Evolutionary conservation across 176 grass and related monocot species (phyloP).

Genomic region (Musa schizocarpa): DNA sequence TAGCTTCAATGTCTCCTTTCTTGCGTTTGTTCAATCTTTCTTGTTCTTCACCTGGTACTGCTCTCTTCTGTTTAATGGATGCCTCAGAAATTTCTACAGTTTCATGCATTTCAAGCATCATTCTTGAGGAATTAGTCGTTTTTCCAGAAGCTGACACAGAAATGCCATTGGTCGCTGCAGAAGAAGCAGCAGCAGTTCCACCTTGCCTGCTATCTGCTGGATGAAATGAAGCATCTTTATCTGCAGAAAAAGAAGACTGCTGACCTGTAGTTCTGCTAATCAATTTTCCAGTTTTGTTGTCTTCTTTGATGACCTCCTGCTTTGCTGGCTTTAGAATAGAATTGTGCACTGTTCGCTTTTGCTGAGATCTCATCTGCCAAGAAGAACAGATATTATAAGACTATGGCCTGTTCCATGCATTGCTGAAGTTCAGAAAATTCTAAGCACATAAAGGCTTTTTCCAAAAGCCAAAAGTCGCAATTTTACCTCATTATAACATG

Average conservation of each 20-base stretch:
- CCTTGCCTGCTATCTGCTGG: constrained; percentile 33
- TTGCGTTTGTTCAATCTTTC: constrained; percentile 69
- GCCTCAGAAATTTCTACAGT: constrained; percentile 37
- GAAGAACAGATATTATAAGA: constrained; percentile 4
- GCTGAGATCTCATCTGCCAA: constrained; percentile 49
- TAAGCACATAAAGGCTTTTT: background rate
- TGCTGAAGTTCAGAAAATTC: background rate
- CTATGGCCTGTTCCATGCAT: background rate
- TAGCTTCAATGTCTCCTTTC: constrained; percentile 55
- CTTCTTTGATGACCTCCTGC: constrained; percentile 55
- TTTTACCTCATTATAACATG: background rate
- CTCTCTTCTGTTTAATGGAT: constrained; percentile 55
- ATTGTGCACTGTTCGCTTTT: constrained; percentile 47
- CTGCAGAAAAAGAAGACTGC: constrained; percentile 30
- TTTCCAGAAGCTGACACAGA: constrained; percentile 21
- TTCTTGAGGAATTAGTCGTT: constrained; percentile 34
- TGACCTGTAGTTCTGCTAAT: constrained; percentile 41
- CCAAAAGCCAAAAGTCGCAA: background rate
- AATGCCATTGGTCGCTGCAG: constrained; percentile 37
- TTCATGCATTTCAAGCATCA: constrained; percentile 27
- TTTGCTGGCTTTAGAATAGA: constrained; percentile 54
- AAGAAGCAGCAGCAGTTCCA: constrained; percentile 20
- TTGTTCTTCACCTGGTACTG: constrained; percentile 44
- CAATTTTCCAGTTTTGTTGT: constrained; percentile 60
- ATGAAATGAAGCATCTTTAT: constrained; percentile 41